Conservation (phyloP, 163 green algal genomes). For the Scenedesmus sp. region DNA sequence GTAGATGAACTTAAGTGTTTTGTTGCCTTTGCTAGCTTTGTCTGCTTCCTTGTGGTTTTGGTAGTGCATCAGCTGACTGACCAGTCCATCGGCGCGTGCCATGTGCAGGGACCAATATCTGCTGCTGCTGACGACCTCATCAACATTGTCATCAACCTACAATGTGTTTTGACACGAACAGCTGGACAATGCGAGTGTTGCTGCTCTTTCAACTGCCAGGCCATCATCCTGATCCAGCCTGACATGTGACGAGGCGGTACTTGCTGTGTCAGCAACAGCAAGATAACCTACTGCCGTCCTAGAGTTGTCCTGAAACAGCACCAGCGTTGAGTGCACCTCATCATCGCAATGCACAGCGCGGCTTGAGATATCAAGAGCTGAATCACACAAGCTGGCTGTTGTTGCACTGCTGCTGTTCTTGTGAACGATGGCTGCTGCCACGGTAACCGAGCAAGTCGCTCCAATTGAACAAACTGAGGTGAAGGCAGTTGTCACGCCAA, state of each 20-base stretch:
- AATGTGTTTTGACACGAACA: no score
- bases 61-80: no score
- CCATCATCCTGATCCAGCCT: not conserved
- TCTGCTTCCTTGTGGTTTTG: no score
- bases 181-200: no score
- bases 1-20: no score
- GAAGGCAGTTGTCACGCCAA: not conserved
- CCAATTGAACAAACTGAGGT: not conserved
- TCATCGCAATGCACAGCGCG: not conserved
- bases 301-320: not conserved
- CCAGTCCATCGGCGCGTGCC: no score
- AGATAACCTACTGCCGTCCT: not conserved
- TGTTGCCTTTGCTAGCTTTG: no score
- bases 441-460: not conserved
- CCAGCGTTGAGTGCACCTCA: not conserved
- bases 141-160: no score
- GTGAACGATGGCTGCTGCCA: not conserved
- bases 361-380: not conserved
- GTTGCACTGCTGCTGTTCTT: not conserved
- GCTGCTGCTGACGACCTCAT: no score
- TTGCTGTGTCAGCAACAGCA: not conserved
- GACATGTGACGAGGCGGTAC: not conserved
- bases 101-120: no score
- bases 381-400: not conserved
- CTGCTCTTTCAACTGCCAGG: no score